Evolutionary conservation across 2,329 filamentous ascomycete species (phyloP), one percentile per base, ranked within the genome.

Genomic region (Eutypa lata): DNA sequence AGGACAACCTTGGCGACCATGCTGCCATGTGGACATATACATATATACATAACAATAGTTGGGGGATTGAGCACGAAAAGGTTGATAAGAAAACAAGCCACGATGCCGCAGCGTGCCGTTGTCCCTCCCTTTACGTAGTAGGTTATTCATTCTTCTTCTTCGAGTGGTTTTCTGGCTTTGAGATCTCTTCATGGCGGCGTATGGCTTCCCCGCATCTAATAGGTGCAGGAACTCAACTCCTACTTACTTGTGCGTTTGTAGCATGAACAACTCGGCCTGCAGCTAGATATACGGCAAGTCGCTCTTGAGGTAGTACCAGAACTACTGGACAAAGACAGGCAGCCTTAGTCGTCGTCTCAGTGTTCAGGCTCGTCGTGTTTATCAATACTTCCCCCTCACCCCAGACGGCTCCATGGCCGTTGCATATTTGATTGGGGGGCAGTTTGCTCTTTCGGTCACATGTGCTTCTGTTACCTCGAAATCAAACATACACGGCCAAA

Each of bases 41-140:
- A 50, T 48, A 44, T 31, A 31, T n/a, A n/a, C n/a, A n/a, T n/a
- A 31, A 31, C 10, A 10, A 31, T 31, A 31, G 26, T 31, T 10
- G 26, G 26, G 26, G 26, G 26, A 31, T 10, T 31, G 10, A 10
- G 26, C 26, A 31, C 26, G 26, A 31, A 46, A 53, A 43, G 49
- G 49, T 38, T 57, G 51, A 57, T 44, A 52, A 43, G 52, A 49
- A 50, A 35, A 50, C 57, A 55, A 57, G 54, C 59, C 61, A 64
- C 57, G 59, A 63, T 63, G 59, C 60, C 48, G 61, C 56, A 58
- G 56, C 49, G 54, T 60, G 56, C 64, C 62, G 63, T 56, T 48
- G 48, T 54, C 55, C 56, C 38, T 48, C 54, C 43, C 53, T 61
- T 50, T 48, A n/a, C 54, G 52, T 52, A 38, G 56, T 49, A 38